Conservation (phyloP, 2,329 filamentous ascomycete genomes). For the Hypocrella siamensis region DNA sequence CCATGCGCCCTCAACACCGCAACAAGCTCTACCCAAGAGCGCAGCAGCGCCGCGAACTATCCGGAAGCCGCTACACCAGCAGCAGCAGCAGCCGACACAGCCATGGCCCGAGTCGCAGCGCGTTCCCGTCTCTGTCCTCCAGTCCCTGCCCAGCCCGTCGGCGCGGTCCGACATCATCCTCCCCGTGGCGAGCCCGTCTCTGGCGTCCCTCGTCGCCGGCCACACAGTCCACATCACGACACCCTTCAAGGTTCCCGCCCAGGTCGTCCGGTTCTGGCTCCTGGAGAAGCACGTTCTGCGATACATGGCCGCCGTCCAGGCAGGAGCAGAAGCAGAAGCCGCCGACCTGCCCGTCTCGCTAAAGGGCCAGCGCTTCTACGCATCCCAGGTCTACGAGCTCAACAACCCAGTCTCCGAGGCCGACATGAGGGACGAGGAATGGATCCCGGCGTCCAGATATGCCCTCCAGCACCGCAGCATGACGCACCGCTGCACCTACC, state of each 20-base stretch:
- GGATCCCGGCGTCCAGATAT: slow-evolving; percentile 26
- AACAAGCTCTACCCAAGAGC: too few relatives aligned
- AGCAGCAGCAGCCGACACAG: slow-evolving; percentile 12
- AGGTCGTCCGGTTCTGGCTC: slow-evolving; percentile 47
- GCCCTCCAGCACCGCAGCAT: too few relatives aligned
- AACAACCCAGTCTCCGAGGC: slow-evolving; percentile 40
- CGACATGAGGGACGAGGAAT: slow-evolving; percentile 37
- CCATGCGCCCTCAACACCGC: too few relatives aligned
- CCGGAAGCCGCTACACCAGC: background rate
- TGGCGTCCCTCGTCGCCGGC: slow-evolving; percentile 32
- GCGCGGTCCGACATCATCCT: slow-evolving; percentile 38
- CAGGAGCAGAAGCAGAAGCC: slow-evolving; percentile 15
- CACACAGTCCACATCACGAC: slow-evolving; percentile 39
- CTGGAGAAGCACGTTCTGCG: slow-evolving; percentile 37
- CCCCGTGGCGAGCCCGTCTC: slow-evolving; percentile 28
- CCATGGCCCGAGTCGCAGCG: slow-evolving; percentile 29
- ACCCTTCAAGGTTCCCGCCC: slow-evolving; percentile 35
- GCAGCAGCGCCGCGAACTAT: background rate
- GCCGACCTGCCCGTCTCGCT: background rate
- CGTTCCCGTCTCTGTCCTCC: slow-evolving; percentile 32
- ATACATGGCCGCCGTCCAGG: slow-evolving; percentile 43
- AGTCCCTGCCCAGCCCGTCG: slow-evolving; percentile 29
- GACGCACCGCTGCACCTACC: slow-evolving; percentile 34
- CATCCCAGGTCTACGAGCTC: slow-evolving; percentile 40
- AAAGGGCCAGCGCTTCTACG: slow-evolving; percentile 12